Evolutionary conservation across 1,284 basidiomycete species (phyloP), one percentile per base, ranked within the genome.

Genomic region (Apiotrichum mycotoxinovorans): DNA sequence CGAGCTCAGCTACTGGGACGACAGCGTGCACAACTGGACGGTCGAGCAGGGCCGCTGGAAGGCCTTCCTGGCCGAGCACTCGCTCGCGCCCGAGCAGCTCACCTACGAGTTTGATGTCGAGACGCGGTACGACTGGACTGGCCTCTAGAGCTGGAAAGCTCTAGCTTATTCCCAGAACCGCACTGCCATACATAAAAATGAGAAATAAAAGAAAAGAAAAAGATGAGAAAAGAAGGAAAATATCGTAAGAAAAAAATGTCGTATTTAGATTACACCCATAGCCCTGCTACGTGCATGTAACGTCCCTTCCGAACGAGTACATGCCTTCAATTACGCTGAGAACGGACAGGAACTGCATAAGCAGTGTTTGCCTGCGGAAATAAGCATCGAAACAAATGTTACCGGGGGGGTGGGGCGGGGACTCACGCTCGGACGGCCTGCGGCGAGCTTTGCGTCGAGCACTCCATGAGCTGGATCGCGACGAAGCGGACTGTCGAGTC

Each of bases 401-500:
- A n/a, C 20, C 23, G 17, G 17, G 20, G 8, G n/a, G n/a, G n/a
- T n/a, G n/a, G n/a, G n/a, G n/a, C n/a, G n/a, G n/a, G 7, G 3
- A 70, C 71, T 67, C 57, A 70, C 72, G 69, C 69, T 62, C 69
- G 53, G 9, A 64, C 52, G 14, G 66, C 64, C 18, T 58, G 57
- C 2, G 63, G 59, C 3, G 63, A 58, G 9, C 58, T 49, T 23
- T 58, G 49, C 4, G 57, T 57, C n/a, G 70, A 62, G 25, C 62
- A 58, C 35, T 72, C 71, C 66, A 74, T 72, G n/a, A 74, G 58
- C 50, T 72, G 70, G 20, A 73, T 70, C 2, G 67, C 71, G 2
- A 73, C 71, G 47, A 73, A 74, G 20, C 72, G 69, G 14, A 74
- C 72, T 69, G 48, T 0, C n/a, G n/a, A n/a, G n/a, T n/a, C n/a